These are phyloP conservation scores for Dioscorea dumetorum DNA, from an alignment of 106 monocot species.

Conservation along the genomic window DNA sequence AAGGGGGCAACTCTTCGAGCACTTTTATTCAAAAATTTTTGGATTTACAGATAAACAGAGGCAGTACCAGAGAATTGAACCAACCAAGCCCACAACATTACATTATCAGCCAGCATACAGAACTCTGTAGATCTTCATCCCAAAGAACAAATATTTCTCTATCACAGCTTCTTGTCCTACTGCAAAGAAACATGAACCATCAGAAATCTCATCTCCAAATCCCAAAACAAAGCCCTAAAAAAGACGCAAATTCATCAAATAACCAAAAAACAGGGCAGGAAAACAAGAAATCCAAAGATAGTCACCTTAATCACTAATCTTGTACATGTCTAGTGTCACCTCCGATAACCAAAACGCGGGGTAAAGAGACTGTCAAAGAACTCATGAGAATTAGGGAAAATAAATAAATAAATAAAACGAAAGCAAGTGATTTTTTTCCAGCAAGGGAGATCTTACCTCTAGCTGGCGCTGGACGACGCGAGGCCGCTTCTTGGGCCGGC, in stretches of 20 bases:
- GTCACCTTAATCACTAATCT: neutral
- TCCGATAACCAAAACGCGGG: conserved; percentile 11
- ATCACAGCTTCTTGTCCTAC: neutral
- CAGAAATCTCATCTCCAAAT: neutral
- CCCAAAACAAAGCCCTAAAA: neutral
- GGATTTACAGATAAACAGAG: neutral
- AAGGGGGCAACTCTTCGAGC: no score
- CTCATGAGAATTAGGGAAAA: neutral
- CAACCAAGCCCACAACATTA: neutral
- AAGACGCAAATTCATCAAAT: neutral
- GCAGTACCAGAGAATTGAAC: neutral
- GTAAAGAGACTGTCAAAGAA: neutral
- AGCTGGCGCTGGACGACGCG: conserved; percentile 9
- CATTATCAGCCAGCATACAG: neutral
- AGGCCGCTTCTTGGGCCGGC: conserved; percentile 16
- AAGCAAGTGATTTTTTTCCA: neutral
- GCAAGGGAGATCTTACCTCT: neutral
- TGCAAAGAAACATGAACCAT: neutral
- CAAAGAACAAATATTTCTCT: neutral
- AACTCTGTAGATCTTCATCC: neutral
- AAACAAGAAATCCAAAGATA: neutral
- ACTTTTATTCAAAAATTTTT: neutral
- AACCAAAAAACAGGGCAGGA: neutral
- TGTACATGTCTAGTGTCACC: neutral
- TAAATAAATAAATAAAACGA: neutral